Conservation (phyloP, 495 filamentous ascomycete genomes). For the Filosporella fistucella region DNA sequence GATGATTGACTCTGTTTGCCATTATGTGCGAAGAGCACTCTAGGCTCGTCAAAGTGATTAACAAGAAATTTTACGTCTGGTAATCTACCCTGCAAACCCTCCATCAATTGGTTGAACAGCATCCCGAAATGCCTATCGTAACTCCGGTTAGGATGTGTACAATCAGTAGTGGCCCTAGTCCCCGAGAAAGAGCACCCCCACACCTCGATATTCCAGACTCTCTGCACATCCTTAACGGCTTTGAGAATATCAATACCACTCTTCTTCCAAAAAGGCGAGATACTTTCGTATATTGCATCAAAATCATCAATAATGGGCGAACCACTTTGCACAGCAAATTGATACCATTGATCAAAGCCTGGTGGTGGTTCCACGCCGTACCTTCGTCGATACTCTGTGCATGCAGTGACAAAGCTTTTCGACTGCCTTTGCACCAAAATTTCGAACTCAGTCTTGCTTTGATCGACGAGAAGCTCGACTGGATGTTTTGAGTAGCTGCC, state of each 20-base stretch:
- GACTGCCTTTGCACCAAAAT: neutral
- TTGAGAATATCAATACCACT: neutral
- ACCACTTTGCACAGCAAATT: conserved; percentile 51
- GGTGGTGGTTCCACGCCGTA: conserved; percentile 51
- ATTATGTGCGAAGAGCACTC: conserved; percentile 53
- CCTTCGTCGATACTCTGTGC: conserved; percentile 46
- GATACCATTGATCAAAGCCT: conserved; percentile 60
- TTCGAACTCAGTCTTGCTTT: neutral
- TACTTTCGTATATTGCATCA: conserved; percentile 34
- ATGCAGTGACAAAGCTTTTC: conserved; percentile 20
- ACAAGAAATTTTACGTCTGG: conserved; percentile 74
- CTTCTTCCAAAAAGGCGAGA: neutral
- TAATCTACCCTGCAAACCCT: conserved; percentile 51
- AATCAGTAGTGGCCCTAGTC: neutral
- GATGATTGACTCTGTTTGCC: neutral
- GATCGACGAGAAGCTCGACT: neutral
- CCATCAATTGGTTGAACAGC: conserved; percentile 43
- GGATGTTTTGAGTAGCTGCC: neutral
- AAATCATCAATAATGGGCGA: conserved; percentile 71
- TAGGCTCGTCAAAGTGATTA: conserved; percentile 74
- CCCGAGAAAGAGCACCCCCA: neutral
- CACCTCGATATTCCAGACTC: neutral
- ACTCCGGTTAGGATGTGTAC: neutral
- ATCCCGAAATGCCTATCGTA: neutral
- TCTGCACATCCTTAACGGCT: neutral